These are phyloP conservation scores for Phytopythium montanum DNA, from an alignment of 352 stramenopile genomes.

Conservation along the genomic window DNA sequence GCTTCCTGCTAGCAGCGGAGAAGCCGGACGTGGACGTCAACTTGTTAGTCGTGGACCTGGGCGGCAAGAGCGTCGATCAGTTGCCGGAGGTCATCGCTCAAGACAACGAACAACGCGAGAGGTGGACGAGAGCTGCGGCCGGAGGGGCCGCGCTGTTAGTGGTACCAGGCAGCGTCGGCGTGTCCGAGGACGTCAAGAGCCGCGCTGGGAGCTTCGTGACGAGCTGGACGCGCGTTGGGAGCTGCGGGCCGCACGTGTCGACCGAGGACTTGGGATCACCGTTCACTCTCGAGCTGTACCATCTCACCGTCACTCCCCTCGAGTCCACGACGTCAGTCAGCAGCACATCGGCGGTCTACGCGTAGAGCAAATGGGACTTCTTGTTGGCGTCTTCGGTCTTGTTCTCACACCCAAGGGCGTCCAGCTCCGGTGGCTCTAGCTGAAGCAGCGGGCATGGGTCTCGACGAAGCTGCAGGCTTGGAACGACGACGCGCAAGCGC, in stretches of 20 bases:
- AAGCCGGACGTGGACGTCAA: slow-evolving; percentile 19
- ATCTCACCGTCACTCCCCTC: neutral
- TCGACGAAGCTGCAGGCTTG: neutral
- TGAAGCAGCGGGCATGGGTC: neutral
- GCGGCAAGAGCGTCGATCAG: slow-evolving; percentile 18
- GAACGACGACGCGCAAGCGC: slow-evolving; percentile 1
- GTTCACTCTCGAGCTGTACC: slow-evolving; percentile 42
- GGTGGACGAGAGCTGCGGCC: neutral
- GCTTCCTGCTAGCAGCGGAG: slow-evolving; percentile 54
- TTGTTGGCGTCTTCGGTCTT: neutral
- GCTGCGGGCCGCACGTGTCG: slow-evolving; percentile 50
- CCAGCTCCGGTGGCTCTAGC: neutral
- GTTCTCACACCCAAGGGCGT: slow-evolving; percentile 2
- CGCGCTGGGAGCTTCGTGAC: neutral
- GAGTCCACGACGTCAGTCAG: neutral
- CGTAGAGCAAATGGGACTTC: neutral
- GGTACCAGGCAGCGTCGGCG: slow-evolving; percentile 36
- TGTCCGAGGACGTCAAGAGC: neutral
- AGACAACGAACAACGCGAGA: slow-evolving; percentile 6
- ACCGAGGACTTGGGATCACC: slow-evolving; percentile 54
- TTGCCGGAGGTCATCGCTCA: slow-evolving; percentile 11
- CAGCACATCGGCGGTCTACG: neutral
- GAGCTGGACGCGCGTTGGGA: slow-evolving; percentile 21
- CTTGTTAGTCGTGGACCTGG: slow-evolving; percentile 45
- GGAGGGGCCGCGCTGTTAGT: slow-evolving; percentile 28